Evolutionary conservation across 345 rosid species (phyloP).

Genomic region (Moringa oleifera): DNA sequence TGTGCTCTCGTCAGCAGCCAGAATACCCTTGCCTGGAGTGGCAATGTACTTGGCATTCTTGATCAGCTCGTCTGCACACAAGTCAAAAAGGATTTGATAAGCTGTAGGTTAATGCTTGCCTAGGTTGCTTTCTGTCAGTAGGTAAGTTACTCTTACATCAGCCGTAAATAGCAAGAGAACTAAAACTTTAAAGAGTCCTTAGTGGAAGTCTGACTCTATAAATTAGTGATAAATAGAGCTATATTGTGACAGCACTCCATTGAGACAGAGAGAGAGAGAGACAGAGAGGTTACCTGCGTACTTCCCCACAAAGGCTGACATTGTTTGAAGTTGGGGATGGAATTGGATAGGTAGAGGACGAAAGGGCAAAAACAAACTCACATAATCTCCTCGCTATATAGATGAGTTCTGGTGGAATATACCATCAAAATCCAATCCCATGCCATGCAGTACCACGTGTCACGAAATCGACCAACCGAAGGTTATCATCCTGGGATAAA

Average conservation of each 20-base stretch:
- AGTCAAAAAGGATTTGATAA: background rate
- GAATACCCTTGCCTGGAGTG: slow-evolving; percentile 85
- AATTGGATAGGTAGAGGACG: slow-evolving; percentile 25
- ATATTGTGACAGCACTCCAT: background rate
- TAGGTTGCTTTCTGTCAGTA: no score
- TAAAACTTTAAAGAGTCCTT: no score
- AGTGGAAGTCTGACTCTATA: no score
- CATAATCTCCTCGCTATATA: slow-evolving; percentile 30
- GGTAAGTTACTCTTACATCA: no score
- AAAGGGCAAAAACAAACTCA: slow-evolving; percentile 27
- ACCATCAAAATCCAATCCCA: slow-evolving; percentile 28
- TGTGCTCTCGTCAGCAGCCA: slow-evolving; percentile 97
- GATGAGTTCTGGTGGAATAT: slow-evolving; percentile 37
- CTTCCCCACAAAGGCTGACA: slow-evolving; percentile 91
- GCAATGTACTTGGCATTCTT: slow-evolving; percentile 92
- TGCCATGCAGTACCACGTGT: slow-evolving; percentile 36
- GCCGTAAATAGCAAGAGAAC: no score
- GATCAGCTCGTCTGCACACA: slow-evolving; percentile 66
- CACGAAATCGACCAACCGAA: slow-evolving; percentile 36
- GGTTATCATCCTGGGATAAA: slow-evolving; percentile 68
- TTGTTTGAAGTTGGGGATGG: slow-evolving; percentile 22
- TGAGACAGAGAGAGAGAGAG: background rate
- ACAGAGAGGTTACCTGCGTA: slow-evolving; percentile 52
- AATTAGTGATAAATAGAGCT: no score
- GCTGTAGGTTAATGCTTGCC: no score